phyloP scores from a whole-genome alignment of 1,139 yeast genomes.

The Meyerozyma smithsonii region DNA sequence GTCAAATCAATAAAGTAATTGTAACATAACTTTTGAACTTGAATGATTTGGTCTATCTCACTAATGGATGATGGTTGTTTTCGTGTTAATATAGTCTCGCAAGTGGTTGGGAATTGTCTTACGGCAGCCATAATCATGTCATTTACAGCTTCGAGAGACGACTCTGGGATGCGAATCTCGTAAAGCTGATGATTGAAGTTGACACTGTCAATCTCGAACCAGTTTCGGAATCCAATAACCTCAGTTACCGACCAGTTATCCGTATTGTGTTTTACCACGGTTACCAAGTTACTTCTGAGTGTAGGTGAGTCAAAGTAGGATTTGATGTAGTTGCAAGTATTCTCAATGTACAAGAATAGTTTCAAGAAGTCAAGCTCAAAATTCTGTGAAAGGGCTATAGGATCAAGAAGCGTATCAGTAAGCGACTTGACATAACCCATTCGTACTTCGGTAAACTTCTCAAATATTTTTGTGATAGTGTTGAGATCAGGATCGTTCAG shows the following conservation, averaged over 20 bases:
- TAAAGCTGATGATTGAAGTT: constrained; percentile 7
- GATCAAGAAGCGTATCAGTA: background rate
- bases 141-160: constrained; percentile 1
- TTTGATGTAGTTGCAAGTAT: constrained; percentile 26
- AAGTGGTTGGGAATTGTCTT: background rate
- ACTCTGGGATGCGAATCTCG: constrained; percentile 4
- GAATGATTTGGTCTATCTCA: background rate
- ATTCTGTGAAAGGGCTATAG: background rate
- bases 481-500: constrained; percentile 15
- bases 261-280: constrained; percentile 16
- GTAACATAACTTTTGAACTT: constrained; percentile 11
- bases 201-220: constrained; percentile 20
- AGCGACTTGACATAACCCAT: background rate
- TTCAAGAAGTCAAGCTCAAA: constrained; percentile 21
- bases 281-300: constrained; percentile 15
- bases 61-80: background rate
- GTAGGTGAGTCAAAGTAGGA: constrained; percentile 18
- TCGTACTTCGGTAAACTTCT: constrained; percentile 24
- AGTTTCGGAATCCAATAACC: constrained; percentile 25
- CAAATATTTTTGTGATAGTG: constrained; percentile 17
- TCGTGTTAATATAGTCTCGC: background rate
- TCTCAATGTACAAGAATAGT: constrained; percentile 30
- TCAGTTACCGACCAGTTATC: constrained; percentile 26
- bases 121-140: background rate
- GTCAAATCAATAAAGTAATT: constrained; percentile 21